phyloP scores from a whole-genome alignment of 2,329 filamentous ascomycete genomes.

The Microsporum canis region DNA sequence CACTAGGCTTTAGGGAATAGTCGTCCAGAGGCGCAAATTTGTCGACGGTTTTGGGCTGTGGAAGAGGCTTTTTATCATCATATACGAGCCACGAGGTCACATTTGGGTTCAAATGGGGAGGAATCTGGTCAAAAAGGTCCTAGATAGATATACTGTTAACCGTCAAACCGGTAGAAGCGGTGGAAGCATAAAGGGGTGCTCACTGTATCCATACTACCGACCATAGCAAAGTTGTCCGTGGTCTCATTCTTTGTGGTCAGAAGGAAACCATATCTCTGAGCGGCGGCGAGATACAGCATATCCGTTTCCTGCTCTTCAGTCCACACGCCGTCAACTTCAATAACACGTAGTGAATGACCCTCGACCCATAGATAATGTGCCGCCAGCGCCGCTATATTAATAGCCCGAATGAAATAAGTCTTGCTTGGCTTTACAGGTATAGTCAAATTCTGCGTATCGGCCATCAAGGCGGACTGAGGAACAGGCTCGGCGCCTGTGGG shows the following conservation, averaged over 20 bases:
- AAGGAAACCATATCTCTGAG: slow-evolving; percentile 11
- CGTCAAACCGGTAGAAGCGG: neutral
- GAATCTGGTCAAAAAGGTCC: slow-evolving; percentile 9
- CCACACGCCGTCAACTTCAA: slow-evolving; percentile 19
- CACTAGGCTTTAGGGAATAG: slow-evolving; percentile 32
- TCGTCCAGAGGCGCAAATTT: slow-evolving; percentile 9
- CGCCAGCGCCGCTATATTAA: slow-evolving; percentile 56
- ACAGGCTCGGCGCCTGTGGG: slow-evolving; percentile 51
- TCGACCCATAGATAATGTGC: slow-evolving; percentile 12
- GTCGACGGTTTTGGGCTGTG: slow-evolving; percentile 3
- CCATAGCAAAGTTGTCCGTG: slow-evolving; percentile 8
- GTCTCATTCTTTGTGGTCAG: slow-evolving; percentile 10
- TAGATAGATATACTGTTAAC: neutral
- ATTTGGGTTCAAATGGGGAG: slow-evolving; percentile 8
- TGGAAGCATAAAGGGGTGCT: neutral
- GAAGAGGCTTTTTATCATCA: slow-evolving; percentile 8
- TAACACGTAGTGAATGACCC: slow-evolving; percentile 17
- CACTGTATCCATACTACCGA: slow-evolving; percentile 26
- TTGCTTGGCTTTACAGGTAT: slow-evolving; percentile 52
- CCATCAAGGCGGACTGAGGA: slow-evolving; percentile 56
- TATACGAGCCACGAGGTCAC: slow-evolving; percentile 29
- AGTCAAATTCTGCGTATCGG: slow-evolving; percentile 53
- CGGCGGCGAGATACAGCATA: slow-evolving; percentile 10
- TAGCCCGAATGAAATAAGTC: slow-evolving; percentile 58
- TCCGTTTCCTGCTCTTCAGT: slow-evolving; percentile 13